These are phyloP conservation scores for Talaromyces ruber DNA, from an alignment of 495 filamentous ascomycete genomes.

Conservation along the genomic window DNA sequence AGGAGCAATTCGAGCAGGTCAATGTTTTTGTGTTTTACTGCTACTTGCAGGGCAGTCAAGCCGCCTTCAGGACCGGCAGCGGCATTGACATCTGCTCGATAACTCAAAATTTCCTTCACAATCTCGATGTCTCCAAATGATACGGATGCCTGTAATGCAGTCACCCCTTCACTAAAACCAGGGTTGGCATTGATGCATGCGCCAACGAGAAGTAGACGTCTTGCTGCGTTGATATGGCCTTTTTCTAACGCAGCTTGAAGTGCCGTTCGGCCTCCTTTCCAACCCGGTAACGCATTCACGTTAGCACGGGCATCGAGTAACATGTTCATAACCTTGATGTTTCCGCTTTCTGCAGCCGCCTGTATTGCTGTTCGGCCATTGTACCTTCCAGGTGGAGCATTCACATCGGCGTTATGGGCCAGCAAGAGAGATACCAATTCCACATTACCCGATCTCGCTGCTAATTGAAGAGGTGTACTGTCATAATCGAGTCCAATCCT, in stretches of 20 bases:
- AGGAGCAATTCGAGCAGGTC: conserved; percentile 7
- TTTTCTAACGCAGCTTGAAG: conserved; percentile 8
- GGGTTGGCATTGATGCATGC: conserved; percentile 1
- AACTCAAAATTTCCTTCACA: not conserved
- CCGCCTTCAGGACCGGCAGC: not conserved
- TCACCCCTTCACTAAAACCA: not conserved
- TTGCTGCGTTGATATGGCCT: not conserved
- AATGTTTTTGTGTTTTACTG: conserved; percentile 9
- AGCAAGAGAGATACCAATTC: conserved; percentile 3
- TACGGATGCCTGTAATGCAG: conserved; percentile 2
- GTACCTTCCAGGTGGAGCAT: conserved; percentile 4
- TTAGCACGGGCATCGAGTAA: conserved; percentile 9
- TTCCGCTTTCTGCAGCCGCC: not conserved
- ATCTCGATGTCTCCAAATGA: not conserved
- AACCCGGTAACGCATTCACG: conserved; percentile 13
- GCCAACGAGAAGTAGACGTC: not conserved
- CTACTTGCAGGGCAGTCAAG: conserved; percentile 11
- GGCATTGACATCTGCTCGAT: conserved; percentile 18
- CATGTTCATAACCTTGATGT: not conserved
- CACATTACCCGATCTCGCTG: not conserved
- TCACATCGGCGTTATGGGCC: not conserved
- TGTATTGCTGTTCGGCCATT: conserved; percentile 7
- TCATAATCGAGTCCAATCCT: not conserved
- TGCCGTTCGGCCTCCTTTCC: conserved; percentile 2
- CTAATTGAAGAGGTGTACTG: not conserved